phyloP scores from a whole-genome alignment of 768 basidiomycete genomes.

The Calocera cornea region DNA sequence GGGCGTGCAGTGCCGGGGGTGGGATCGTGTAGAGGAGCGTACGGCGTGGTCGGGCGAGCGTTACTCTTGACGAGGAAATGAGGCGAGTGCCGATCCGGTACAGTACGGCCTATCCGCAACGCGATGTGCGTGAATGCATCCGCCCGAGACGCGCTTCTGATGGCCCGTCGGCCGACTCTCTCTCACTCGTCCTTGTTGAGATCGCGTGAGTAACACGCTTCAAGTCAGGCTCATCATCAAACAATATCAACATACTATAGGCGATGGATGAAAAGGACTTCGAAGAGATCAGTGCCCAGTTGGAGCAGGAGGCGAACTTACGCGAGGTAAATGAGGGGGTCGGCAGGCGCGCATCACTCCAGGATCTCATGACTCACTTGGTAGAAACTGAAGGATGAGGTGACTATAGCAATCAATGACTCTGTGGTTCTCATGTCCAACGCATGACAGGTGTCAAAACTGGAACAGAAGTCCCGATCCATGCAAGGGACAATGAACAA shows the following conservation, averaged over 20 bases:
- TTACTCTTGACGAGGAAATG: no score
- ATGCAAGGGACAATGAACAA: constrained; percentile 67
- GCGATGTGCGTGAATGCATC: not conserved
- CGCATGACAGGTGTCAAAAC: constrained; percentile 22
- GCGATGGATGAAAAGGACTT: constrained; percentile 45
- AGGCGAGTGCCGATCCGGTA: no score
- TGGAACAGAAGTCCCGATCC: constrained; percentile 60
- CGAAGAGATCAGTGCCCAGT: constrained; percentile 41
- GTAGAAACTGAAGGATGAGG: constrained; percentile 71
- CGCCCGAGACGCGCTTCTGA: not conserved
- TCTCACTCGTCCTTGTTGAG: not conserved
- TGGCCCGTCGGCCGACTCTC: not conserved
- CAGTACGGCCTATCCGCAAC: no score
- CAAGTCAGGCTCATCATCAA: no score
- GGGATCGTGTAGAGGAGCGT: not conserved
- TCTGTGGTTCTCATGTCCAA: not conserved
- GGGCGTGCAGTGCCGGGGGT: no score
- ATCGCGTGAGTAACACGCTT: no score
- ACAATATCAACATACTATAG: not conserved
- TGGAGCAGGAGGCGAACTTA: constrained; percentile 50
- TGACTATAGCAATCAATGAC: constrained; percentile 18
- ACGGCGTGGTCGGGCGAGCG: not conserved
- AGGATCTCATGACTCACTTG: constrained; percentile 8
- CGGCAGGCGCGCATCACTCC: not conserved
- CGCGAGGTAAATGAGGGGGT: constrained; percentile 39